phyloP scores from a whole-genome alignment of 495 filamentous ascomycete genomes.

The Penicillium steckii region DNA sequence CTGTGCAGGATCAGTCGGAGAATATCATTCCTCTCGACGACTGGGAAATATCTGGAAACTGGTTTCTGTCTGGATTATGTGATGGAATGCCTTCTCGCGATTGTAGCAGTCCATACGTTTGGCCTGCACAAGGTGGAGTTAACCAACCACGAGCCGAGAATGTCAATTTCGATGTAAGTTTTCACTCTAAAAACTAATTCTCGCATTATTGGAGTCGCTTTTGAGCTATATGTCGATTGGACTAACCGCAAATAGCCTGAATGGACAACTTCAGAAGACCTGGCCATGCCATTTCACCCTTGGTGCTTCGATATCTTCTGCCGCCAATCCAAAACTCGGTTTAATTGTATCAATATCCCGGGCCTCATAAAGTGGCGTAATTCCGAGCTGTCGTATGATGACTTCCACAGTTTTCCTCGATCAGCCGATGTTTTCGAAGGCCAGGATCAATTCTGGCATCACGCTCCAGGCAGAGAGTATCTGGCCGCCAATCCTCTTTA shows the following conservation, averaged over 20 bases:
- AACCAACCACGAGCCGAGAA: conserved; percentile 2
- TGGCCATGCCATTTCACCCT: conserved; percentile 34
- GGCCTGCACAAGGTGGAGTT: conserved; percentile 15
- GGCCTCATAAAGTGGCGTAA: conserved; percentile 25
- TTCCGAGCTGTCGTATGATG: conserved; percentile 7
- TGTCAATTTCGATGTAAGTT: conserved; percentile 7
- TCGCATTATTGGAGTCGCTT: not conserved
- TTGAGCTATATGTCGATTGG: not conserved
- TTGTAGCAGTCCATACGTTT: not conserved
- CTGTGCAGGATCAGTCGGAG: conserved; percentile 1
- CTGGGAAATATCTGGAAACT: conserved; percentile 22
- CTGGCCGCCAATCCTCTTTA: conserved; percentile 29
- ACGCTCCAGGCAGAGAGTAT: conserved; percentile 22
- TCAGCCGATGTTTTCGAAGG: conserved; percentile 4
- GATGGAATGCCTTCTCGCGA: conserved; percentile 25
- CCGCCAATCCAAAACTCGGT: conserved; percentile 17
- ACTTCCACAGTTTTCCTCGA: conserved; percentile 10
- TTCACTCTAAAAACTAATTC: not conserved
- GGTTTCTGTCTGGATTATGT: conserved; percentile 28
- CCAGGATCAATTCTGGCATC: conserved; percentile 18
- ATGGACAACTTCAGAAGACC: not conserved
- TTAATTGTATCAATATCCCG: conserved; percentile 5
- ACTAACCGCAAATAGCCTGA: conserved; percentile 2
- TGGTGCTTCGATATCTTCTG: conserved; percentile 36
- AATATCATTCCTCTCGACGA: conserved; percentile 17